Conservation (phyloP, 352 stramenopile species). For the Globisporangium polare region DNA sequence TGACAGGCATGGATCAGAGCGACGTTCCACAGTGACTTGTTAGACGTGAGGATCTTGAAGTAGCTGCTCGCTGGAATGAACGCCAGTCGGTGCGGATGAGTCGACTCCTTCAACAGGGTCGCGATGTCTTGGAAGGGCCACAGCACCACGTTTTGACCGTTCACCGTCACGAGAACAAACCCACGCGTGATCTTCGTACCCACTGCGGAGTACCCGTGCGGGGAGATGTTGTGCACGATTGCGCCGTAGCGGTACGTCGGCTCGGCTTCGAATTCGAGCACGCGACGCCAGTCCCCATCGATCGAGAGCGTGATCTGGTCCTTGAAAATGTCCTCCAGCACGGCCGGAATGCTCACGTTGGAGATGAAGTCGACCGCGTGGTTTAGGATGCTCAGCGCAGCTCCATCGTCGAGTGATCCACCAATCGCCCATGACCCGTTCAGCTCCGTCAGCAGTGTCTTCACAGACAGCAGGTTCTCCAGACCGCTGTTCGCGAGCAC, state of each 20-base stretch:
- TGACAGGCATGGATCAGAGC: constrained; percentile 86
- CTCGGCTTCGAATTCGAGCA: constrained; percentile 80
- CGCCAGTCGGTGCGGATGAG: constrained; percentile 66
- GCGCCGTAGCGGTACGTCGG: constrained; percentile 83
- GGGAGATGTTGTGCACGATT: constrained; percentile 72
- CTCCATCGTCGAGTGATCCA: constrained; percentile 54
- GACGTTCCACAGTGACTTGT: constrained; percentile 88
- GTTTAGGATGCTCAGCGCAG: constrained; percentile 67
- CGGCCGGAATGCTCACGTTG: constrained; percentile 82
- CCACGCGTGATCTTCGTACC: constrained; percentile 70
- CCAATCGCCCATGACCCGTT: constrained; percentile 68
- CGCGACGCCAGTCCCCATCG: constrained; percentile 76
- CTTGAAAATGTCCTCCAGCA: constrained; percentile 89
- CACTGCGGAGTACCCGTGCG: constrained; percentile 66
- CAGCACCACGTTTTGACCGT: constrained; percentile 84
- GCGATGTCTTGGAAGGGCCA: constrained; percentile 81
- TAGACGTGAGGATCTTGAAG: constrained; percentile 85
- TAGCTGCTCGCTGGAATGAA: constrained; percentile 86
- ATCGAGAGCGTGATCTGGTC: constrained; percentile 88
- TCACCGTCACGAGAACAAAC: constrained; percentile 80
- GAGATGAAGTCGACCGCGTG: constrained; percentile 83
- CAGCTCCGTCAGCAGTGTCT: constrained; percentile 68
- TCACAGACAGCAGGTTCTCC: constrained; percentile 81
- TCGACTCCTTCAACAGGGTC: constrained; percentile 55
- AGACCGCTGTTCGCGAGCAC: constrained; percentile 85